A percentile compares a stretch with the other conserved stretches of the same genome.
Conservation (phyloP, 352 stramenopile species). For the Pythium chondricola region DNA sequence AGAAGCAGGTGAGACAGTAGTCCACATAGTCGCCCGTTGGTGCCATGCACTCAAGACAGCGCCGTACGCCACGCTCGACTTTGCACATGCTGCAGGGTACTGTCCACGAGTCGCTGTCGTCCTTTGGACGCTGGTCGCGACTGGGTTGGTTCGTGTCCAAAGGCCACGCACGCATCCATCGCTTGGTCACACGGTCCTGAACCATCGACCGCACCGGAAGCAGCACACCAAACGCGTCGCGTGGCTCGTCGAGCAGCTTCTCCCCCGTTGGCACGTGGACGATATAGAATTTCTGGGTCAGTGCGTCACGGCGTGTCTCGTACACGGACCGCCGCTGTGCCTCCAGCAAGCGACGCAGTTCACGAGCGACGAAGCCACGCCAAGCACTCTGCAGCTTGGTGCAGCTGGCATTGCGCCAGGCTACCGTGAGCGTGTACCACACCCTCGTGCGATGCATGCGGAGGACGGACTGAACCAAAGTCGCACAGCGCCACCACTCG, state of each 20-base stretch:
- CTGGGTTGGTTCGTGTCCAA: no score
- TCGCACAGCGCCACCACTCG: slow-evolving; percentile 35
- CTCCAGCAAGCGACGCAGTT: slow-evolving; percentile 29
- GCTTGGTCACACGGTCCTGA: slow-evolving; percentile 60
- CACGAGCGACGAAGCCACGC: slow-evolving; percentile 30
- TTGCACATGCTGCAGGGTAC: slow-evolving; percentile 47
- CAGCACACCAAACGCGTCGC: slow-evolving; percentile 39
- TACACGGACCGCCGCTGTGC: slow-evolving; percentile 65
- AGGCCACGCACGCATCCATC: slow-evolving; percentile 69
- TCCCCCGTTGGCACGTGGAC: slow-evolving; percentile 63
- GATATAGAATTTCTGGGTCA: slow-evolving; percentile 50
- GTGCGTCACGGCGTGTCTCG: slow-evolving; percentile 55
- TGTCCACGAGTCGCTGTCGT: slow-evolving; percentile 5
- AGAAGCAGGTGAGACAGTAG: slow-evolving; percentile 73
- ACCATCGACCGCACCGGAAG: slow-evolving; percentile 64
- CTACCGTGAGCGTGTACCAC: slow-evolving; percentile 44
- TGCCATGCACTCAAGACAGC: slow-evolving; percentile 68
- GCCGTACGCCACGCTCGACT: slow-evolving; percentile 46
- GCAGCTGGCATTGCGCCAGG: slow-evolving; percentile 26
- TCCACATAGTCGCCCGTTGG: slow-evolving; percentile 58
- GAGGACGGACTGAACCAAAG: slow-evolving; percentile 44
- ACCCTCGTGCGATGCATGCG: slow-evolving; percentile 49
- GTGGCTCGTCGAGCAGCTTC: slow-evolving; percentile 51
- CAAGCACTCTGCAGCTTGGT: slow-evolving; percentile 55
- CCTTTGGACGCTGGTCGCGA: no score